Base-by-base conservation (phyloP, 169 alveolate genomes). In the Cystoisospora suis region DNA sequence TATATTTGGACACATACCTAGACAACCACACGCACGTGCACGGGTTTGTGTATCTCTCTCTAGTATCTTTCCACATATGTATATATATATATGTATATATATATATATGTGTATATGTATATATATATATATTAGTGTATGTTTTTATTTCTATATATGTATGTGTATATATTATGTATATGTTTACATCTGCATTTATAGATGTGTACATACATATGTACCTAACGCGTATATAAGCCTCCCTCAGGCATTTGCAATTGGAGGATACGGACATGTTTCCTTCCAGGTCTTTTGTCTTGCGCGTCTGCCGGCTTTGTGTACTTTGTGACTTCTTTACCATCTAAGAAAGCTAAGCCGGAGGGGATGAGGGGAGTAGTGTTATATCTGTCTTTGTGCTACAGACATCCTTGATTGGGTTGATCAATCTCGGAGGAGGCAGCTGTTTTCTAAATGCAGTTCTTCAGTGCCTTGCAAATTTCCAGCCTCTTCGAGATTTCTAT, bases 351-450 rank as follows among this genome's bases (percentile, higher is more conserved):
- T n/a, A n/a, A n/a, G n/a, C n/a, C n/a, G n/a, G n/a, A n/a, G n/a
- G n/a, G n/a, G n/a, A n/a, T n/a, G n/a, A n/a, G n/a, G n/a, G n/a
- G n/a, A n/a, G n/a, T n/a, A n/a, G n/a, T n/a, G n/a, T n/a, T n/a
- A n/a, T n/a, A n/a, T n/a, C n/a, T n/a, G n/a, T n/a, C n/a, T n/a
- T n/a, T n/a, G n/a, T 29, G 58, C 45, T 81, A 23, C 93, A 90
- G 93, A 23, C 59, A 4, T 47, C 90, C 4, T 44, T 81, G 1
- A 40, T 86, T 1, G 93, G 93, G 7, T 20, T 90, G 0, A 47
- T 90, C 46, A 90, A 90, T 59, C 75, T 90, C 36, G 93, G 90
- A 1, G 93, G 93, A 9, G 93, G 93, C 27, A 80, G 90, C 56
- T 90, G 93, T 49, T 90, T 90, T 70, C 81, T 90, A 6, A 90